Conservation (phyloP, 2,329 filamentous ascomycete genomes). For the Anthostomella pinea region DNA sequence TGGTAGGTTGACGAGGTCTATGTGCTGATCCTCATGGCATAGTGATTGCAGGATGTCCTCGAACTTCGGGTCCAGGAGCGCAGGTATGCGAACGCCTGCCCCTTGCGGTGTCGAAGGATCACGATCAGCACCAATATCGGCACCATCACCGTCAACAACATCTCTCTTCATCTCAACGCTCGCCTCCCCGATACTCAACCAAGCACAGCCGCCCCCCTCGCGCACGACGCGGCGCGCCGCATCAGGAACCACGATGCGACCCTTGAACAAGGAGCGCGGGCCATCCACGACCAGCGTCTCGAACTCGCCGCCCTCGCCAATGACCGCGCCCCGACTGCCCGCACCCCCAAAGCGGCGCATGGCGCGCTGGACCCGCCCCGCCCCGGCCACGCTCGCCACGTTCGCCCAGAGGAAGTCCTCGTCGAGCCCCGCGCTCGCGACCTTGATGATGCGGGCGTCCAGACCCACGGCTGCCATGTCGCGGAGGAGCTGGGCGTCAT, state of each 20-base stretch:
- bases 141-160: too few species aligned
- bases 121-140: too few species aligned
- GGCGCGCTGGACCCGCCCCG: constrained; percentile 47
- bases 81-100: constrained; percentile 53
- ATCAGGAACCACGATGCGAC: constrained; percentile 61
- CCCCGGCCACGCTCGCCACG: constrained; percentile 58
- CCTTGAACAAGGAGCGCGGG: constrained; percentile 69
- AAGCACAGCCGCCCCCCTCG: constrained; percentile 76
- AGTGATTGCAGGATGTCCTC: constrained; percentile 35
- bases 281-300: constrained; percentile 89
- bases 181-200: constrained; percentile 61
- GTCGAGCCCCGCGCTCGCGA: constrained; percentile 85
- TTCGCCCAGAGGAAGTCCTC: constrained; percentile 77
- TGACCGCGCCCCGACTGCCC: constrained; percentile 63
- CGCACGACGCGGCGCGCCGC: constrained; percentile 50
- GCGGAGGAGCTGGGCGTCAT: constrained; percentile 61
- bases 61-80: constrained; percentile 64
- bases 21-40: constrained; percentile 1
- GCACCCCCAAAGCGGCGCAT: constrained; percentile 63
- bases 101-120: constrained; percentile 7
- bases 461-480: constrained; percentile 79
- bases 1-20: constrained; percentile 4
- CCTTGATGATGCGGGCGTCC: constrained; percentile 91
- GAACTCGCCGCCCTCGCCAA: constrained; percentile 95
- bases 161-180: constrained; percentile 49